Conservation (phyloP, 2,329 filamentous ascomycete genomes). For the Arthrobotrys sphaeroides region DNA sequence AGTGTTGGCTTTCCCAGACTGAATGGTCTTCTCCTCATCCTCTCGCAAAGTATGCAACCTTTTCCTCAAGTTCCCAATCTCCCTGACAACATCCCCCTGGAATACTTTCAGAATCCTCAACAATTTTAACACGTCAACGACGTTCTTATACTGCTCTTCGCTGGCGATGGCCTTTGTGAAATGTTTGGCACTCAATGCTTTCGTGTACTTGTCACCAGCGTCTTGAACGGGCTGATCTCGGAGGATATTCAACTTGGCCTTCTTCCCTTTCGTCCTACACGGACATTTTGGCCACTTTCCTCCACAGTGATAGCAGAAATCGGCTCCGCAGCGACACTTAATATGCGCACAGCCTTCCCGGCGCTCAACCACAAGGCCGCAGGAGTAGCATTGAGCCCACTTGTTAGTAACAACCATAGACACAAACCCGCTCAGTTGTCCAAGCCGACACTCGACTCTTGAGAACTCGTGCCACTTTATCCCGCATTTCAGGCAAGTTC, state of each 20-base stretch:
- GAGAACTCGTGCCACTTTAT: conserved; percentile 27
- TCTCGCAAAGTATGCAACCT: not conserved
- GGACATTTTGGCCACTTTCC: conserved; percentile 39
- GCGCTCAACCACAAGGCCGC: conserved; percentile 56
- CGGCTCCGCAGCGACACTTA: conserved; percentile 52
- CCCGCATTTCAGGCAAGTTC: conserved; percentile 26
- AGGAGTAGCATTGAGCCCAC: conserved; percentile 57
- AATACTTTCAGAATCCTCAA: conserved; percentile 23
- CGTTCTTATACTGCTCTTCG: conserved; percentile 9
- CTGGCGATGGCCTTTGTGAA: not conserved
- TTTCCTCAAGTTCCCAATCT: conserved; percentile 34
- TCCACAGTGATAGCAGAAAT: conserved; percentile 46
- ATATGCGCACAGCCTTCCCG: conserved; percentile 57
- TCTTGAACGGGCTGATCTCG: not conserved
- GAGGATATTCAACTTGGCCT: not conserved
- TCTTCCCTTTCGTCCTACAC: not conserved
- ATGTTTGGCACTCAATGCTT: not conserved
- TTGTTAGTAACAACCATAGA: conserved; percentile 21
- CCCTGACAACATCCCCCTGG: conserved; percentile 5
- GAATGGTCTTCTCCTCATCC: not conserved
- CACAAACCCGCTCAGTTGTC: not conserved
- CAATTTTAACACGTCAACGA: conserved; percentile 17
- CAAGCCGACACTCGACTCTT: conserved; percentile 17
- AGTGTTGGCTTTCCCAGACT: not conserved
- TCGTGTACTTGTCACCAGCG: conserved; percentile 7